Evolutionary conservation across 306 rosid genomes (phyloP), one percentile per base, ranked within the genome.

Genomic region (Malus sylvestris): DNA sequence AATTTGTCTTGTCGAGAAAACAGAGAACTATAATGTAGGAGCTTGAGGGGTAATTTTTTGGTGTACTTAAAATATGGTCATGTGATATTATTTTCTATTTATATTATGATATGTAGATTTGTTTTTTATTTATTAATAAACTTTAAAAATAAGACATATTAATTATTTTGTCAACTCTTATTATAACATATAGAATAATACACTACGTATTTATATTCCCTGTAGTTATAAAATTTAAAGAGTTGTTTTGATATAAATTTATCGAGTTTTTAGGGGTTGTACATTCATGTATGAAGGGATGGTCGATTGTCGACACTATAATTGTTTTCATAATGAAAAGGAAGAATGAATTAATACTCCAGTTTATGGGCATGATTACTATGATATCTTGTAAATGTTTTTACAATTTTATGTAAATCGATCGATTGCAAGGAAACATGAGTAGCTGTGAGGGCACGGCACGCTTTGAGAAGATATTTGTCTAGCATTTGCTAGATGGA

Each of bases 391-490:
- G 19, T 58, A 23, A 19, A 22, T 10, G 23, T 53, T 38, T 44
- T 67, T 61, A 73, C 40, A 40, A 60, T 65, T 73, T 73, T 60
- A 15, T 6, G 55, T 51, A 16, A 5, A 51, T 51, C 45, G 20
- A 51, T 51, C 55, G 8, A 15, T 51, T 51, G 66, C 65, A 68
- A 70, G 67, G 76, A 84, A 78, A 74, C 86, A 82, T 67, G 86
- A 84, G 88, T 80, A 79, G 76, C 78, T 84, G 88, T 57, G 78
- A 84, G 85, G 90, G 77, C 83, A 87, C 74, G 88, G 84, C 75
- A 81, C 16, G 70, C 19, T 72, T 68, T n/a, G 46, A 72, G 78
- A 80, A 65, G 61, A 81, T 64, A 53, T 83, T 75, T 53, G 46
- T 68, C 75, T 57, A 51, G 64, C 29, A 53, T 10, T 59, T 35